phyloP scores from a whole-genome alignment of 441 rosid species.

The Flueggea neowawraea region DNA sequence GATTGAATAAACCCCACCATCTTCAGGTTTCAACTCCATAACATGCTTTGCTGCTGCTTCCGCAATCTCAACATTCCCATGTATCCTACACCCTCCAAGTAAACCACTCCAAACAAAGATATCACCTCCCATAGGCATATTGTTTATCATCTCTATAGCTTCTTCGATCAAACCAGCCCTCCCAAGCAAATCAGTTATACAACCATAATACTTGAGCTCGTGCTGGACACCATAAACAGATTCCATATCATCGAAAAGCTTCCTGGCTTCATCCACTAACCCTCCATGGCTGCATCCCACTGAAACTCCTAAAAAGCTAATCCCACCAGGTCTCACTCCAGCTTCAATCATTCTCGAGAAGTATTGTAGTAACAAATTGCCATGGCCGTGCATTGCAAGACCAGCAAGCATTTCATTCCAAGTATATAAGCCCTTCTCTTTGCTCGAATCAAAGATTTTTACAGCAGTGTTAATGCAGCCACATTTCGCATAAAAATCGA shows the following conservation, averaged over 20 bases:
- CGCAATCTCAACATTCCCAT: conserved; percentile 58
- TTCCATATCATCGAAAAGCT: conserved; percentile 54
- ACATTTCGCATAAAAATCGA: conserved; percentile 65
- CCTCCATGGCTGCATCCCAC: conserved; percentile 81
- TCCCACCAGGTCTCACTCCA: conserved; percentile 48
- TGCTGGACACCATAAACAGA: conserved; percentile 32
- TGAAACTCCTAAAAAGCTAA: conserved; percentile 53
- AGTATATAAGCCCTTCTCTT: conserved; percentile 38
- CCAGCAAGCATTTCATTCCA: conserved; percentile 78
- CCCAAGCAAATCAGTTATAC: conserved; percentile 70
- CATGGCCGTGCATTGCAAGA: conserved; percentile 62
- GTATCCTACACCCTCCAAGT: conserved; percentile 70
- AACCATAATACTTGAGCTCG: conserved; percentile 66
- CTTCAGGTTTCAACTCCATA: conserved; percentile 57
- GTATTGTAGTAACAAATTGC: conserved; percentile 32
- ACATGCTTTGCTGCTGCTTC: conserved; percentile 57
- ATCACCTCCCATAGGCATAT: conserved; percentile 51
- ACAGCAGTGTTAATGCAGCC: conserved; percentile 46
- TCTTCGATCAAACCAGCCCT: conserved; percentile 62
- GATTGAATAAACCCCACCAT: conserved; percentile 65
- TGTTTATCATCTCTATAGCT: conserved; percentile 48
- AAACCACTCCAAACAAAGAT: conserved; percentile 66
- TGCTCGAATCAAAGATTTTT: conserved; percentile 42
- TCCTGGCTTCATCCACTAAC: conserved; percentile 52
- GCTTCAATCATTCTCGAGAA: conserved; percentile 47